These are phyloP conservation scores for Diaporthe longicolla DNA, from an alignment of 2,329 filamentous ascomycete genomes.

Conservation along the genomic window DNA sequence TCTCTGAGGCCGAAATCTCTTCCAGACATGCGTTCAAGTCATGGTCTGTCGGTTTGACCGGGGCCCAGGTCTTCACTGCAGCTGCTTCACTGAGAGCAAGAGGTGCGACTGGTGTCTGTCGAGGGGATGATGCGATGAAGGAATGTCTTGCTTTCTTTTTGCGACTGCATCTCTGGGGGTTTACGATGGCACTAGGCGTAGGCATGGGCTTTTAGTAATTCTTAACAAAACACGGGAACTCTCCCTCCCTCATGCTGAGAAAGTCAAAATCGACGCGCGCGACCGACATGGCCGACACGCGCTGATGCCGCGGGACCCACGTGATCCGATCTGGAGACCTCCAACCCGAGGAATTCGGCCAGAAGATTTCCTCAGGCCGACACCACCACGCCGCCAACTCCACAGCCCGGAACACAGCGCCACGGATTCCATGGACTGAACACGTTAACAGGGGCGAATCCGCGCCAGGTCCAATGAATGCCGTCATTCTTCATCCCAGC, in stretches of 20 bases:
- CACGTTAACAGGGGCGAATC: slow-evolving; percentile 28
- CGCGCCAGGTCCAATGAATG: slow-evolving; percentile 50
- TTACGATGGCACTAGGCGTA: slow-evolving; percentile 39
- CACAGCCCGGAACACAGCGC: neutral
- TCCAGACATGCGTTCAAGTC: neutral
- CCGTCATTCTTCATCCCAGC: slow-evolving; percentile 61
- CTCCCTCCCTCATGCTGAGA: neutral
- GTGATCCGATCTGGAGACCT: slow-evolving; percentile 24
- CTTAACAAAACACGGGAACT: slow-evolving; percentile 1
- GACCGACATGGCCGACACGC: neutral
- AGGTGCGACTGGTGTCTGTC: slow-evolving; percentile 1
- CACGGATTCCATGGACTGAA: slow-evolving; percentile 30
- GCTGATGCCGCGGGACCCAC: slow-evolving; percentile 19
- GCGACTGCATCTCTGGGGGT: slow-evolving; percentile 41
- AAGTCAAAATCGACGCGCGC: no score
- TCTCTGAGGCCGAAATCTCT: neutral
- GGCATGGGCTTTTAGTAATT: slow-evolving; percentile 37
- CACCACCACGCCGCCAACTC: slow-evolving; percentile 21
- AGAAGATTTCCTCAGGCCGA: slow-evolving; percentile 25
- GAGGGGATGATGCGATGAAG: slow-evolving; percentile 25
- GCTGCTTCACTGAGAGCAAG: neutral
- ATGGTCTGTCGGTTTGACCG: neutral
- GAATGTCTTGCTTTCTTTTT: slow-evolving; percentile 32
- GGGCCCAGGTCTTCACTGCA: neutral
- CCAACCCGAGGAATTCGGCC: neutral